These are phyloP conservation scores for Gnaphalium uliginosum DNA, from an alignment of 129 eudicot species.

Conservation along the genomic window DNA sequence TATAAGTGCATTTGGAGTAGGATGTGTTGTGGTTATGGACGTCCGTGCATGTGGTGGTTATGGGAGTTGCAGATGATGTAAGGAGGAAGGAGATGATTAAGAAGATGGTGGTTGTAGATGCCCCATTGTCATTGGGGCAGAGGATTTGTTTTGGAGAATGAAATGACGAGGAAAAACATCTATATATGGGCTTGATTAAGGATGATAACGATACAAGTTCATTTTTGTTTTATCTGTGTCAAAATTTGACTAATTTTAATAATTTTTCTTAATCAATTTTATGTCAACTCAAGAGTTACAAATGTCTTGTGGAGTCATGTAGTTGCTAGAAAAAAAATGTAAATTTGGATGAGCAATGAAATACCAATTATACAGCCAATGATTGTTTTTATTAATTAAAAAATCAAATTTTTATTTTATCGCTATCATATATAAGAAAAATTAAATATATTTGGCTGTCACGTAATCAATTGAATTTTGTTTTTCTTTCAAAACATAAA, in stretches of 20 bases:
- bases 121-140: not conserved
- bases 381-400: too few species aligned
- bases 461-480: too few species aligned
- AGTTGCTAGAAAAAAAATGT: too few species aligned
- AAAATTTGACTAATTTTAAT: not conserved
- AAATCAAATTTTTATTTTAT: too few species aligned
- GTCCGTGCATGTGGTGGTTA: slow-evolving; percentile 32
- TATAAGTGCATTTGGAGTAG: slow-evolving; percentile 36
- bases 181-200: not conserved
- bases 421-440: too few species aligned
- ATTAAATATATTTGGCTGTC: too few species aligned
- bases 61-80: slow-evolving; percentile 11
- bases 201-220: not conserved
- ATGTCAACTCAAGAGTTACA: not conserved
- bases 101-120: not conserved
- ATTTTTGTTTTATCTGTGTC: not conserved
- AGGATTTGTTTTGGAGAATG: not conserved
- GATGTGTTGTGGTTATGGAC: slow-evolving; percentile 30
- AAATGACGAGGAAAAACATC: not conserved
- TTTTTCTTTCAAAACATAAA: too few species aligned
- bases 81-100: slow-evolving; percentile 6
- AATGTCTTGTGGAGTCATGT: not conserved
- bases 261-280: not conserved
- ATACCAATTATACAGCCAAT: too few species aligned
- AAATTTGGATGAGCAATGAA: too few species aligned